Conservation (phyloP, 1,139 yeast species). For the Hemisphaericaspora xylofermentans region DNA sequence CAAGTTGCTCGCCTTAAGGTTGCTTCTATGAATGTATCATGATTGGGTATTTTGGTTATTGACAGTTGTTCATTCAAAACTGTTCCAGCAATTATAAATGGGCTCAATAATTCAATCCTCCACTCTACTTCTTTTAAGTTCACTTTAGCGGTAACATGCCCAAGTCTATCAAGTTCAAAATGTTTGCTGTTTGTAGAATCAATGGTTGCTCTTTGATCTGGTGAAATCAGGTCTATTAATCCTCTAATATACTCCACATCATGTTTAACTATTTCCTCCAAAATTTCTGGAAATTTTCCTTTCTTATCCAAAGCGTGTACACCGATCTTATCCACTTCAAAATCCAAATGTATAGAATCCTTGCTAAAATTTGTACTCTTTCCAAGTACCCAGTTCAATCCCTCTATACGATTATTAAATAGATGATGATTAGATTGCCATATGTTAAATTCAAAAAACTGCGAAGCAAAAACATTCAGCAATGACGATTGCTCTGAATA, state of each 20-base stretch:
- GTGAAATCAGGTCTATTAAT: background rate
- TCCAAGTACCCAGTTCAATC: slow-evolving; percentile 6
- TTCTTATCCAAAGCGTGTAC: slow-evolving; percentile 10
- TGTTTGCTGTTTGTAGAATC: background rate
- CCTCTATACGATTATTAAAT: slow-evolving; percentile 6
- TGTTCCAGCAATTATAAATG: slow-evolving; percentile 13
- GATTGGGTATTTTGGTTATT: slow-evolving; percentile 2
- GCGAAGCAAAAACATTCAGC: slow-evolving; percentile 6
- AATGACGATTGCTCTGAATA: slow-evolving; percentile 2
- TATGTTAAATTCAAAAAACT: slow-evolving; percentile 7
- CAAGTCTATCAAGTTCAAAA: slow-evolving; percentile 2
- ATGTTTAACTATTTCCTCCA: slow-evolving; percentile 15
- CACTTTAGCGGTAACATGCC: slow-evolving; percentile 18
- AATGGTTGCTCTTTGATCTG: background rate
- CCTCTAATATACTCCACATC: slow-evolving; percentile 19
- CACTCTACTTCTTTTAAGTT: slow-evolving; percentile 23
- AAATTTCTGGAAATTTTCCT: slow-evolving; percentile 8
- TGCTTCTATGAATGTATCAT: slow-evolving; percentile 2
- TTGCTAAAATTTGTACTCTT: slow-evolving; percentile 4
- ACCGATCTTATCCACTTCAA: slow-evolving; percentile 8
- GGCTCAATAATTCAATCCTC: slow-evolving; percentile 20
- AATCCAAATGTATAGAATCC: slow-evolving; percentile 8
- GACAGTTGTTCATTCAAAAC: slow-evolving; percentile 6
- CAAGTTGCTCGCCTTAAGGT: slow-evolving; percentile 7
- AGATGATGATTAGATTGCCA: slow-evolving; percentile 11